Evolutionary conservation across 2,329 filamentous ascomycete genomes (phyloP).

Genomic region (Westerdykella sp.): DNA sequence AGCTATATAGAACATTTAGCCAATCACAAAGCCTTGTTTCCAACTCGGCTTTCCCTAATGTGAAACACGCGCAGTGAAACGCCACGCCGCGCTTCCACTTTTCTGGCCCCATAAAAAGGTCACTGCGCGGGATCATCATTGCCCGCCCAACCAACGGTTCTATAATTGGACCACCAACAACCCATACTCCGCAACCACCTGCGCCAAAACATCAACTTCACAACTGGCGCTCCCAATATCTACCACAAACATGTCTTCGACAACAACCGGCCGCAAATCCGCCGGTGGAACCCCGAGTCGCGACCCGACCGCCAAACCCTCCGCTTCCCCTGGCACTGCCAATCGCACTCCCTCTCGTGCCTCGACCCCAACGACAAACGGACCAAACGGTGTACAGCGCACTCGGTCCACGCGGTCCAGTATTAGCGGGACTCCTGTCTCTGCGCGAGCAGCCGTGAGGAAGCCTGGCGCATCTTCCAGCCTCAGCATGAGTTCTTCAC

Average conservation of each 20-base stretch:
- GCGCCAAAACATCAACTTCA: too few relatives aligned
- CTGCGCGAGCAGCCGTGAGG: slow-evolving; percentile 34
- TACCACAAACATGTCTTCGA: slow-evolving; percentile 25
- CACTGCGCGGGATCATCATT: too few relatives aligned
- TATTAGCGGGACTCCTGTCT: slow-evolving; percentile 32
- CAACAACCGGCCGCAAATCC: slow-evolving; percentile 31
- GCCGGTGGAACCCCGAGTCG: slow-evolving; percentile 21
- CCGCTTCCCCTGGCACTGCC: slow-evolving; percentile 28
- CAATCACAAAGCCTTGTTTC: too few relatives aligned
- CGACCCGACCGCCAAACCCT: slow-evolving; percentile 16
- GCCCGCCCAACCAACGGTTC: too few relatives aligned
- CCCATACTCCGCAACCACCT: too few relatives aligned
- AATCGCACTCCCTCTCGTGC: slow-evolving; percentile 29
- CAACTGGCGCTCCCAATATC: too few relatives aligned
- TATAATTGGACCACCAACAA: too few relatives aligned
- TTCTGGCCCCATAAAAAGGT: too few relatives aligned
- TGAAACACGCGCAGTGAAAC: too few relatives aligned
- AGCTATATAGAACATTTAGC: too few relatives aligned
- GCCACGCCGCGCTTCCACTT: too few relatives aligned
- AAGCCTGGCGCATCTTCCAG: slow-evolving; percentile 31
- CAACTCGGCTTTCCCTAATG: too few relatives aligned
- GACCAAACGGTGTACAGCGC: slow-evolving; percentile 24
- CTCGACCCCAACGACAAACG: slow-evolving; percentile 23
- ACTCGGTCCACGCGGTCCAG: slow-evolving; percentile 28
- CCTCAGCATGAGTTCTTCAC: slow-evolving; percentile 30